phyloP scores from a whole-genome alignment of 331 rosid species.

The Arachis monticola region DNA sequence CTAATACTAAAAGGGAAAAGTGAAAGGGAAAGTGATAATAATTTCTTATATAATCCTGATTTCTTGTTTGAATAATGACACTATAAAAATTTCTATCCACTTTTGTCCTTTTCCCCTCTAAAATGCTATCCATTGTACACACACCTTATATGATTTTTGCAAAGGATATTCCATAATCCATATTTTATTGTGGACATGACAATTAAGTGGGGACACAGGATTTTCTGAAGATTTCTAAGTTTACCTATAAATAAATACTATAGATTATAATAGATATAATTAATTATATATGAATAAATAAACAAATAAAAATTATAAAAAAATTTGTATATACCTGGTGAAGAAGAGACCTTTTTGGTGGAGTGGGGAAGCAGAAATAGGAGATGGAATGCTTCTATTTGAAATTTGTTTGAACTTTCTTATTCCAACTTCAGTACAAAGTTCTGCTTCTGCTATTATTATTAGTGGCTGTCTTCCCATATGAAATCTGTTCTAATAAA shows the following conservation, averaged over 20 bases:
- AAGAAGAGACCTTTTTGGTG: conserved; percentile 96
- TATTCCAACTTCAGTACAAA: conserved; percentile 86
- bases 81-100: too few species aligned
- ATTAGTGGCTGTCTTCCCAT: conserved; percentile 93
- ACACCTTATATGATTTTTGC: too few species aligned
- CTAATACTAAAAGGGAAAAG: not conserved
- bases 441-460: conserved; percentile 88
- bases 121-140: too few species aligned
- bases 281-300: too few species aligned
- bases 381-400: conserved; percentile 94
- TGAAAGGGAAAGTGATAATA: not conserved
- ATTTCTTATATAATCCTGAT: not conserved
- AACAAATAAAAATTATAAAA: not conserved
- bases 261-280: not conserved
- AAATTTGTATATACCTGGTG: conserved; percentile 57
- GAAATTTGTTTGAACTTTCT: conserved; percentile 82
- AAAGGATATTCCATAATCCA: too few species aligned
- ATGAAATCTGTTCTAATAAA: conserved; percentile 69
- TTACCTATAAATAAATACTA: not conserved
- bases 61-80: too few species aligned
- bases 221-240: not conserved
- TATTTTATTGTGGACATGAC: not conserved
- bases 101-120: too few species aligned
- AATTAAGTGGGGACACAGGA: not conserved
- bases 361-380: conserved; percentile 86